Evolutionary conservation across 2,329 filamentous ascomycete genomes (phyloP), one percentile per base, ranked within the genome.

Genomic region (Nemania sp.): DNA sequence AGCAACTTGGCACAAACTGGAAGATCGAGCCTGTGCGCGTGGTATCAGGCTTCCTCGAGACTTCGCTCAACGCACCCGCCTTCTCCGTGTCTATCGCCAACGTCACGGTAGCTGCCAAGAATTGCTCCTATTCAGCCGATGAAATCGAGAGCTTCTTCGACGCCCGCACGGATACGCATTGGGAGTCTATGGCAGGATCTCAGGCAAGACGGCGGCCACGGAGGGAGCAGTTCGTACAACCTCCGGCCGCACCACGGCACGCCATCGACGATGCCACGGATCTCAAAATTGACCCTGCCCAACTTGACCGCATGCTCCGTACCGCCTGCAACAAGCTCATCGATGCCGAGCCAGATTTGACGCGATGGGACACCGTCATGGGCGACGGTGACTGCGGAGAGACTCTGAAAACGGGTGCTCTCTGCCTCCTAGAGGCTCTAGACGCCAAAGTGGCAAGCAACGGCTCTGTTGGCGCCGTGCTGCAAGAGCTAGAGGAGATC

Each of bases 1-100:
- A 81, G 45, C 86, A 88, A 73, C 77, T 88, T 11, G 79, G 78
- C 6, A 69, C 65, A 0, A 76, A 82, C 67, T 88, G 85, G 84
- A 79, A 80, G 5, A 81, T 87, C 4, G 77, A 80, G 54, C 86
- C 86, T 0, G 82, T 83, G 3, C 83, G 90, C 32, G 84, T 91
- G 59, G 83, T 87, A 59, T 81, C 85, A 0, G 91, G 91, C 1
- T 89, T 87, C 29, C 85, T 90, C 64, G 91, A 92, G 84, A 92
- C 90, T 0, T 92, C 89, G 18, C 84, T 93, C 73, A 92, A 93
- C 71, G 90, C 89, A 0, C 86, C 90, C 0, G 91, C 90, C 0
- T 93, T 93, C 75, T 91, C 88, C 15, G 84, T 93, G 5, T 91
- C 89, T 3, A 73, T 93, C 56, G 80, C 92, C 73, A 92, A 90